Percentiles rank a stretch among this genome's conserved stretches.
phyloP scores from a whole-genome alignment of 495 filamentous ascomycete species.

The Daldinia decipiens region DNA sequence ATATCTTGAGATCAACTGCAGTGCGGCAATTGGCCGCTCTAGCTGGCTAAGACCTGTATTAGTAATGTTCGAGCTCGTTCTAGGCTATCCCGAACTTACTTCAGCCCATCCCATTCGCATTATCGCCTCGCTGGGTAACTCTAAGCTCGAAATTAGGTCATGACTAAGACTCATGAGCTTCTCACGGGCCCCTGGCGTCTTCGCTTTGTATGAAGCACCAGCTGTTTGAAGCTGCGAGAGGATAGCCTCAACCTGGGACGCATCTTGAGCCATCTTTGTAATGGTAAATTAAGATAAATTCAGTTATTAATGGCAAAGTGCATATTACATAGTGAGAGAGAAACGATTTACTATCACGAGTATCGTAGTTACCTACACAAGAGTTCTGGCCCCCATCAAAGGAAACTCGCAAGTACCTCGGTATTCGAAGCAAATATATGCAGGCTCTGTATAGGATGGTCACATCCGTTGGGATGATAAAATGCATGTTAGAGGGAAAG shows the following conservation, averaged over 20 bases:
- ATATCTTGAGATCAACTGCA: conserved; percentile 51
- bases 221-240: conserved; percentile 31
- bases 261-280: not conserved
- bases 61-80: not conserved
- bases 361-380: too few relatives aligned
- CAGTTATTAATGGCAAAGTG: not conserved
- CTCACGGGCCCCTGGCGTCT: conserved; percentile 51
- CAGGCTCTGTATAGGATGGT: not conserved
- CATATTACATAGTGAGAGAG: not conserved
- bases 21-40: conserved; percentile 51
- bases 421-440: not conserved
- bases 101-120: conserved; percentile 58
- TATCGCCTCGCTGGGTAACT: conserved; percentile 53
- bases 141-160: conserved; percentile 46
- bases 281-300: not conserved
- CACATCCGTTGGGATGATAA: not conserved
- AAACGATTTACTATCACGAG: not conserved
- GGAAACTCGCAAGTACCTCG: too few relatives aligned
- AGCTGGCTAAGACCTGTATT: conserved; percentile 46
- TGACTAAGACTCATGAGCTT: conserved; percentile 50
- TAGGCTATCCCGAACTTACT: conserved; percentile 31
- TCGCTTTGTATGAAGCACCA: conserved; percentile 44
- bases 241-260: conserved; percentile 10
- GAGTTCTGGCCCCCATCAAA: too few relatives aligned
- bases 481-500: not conserved